Conservation (phyloP, 305 asterid genomes). For the Coffea humblotiana region DNA sequence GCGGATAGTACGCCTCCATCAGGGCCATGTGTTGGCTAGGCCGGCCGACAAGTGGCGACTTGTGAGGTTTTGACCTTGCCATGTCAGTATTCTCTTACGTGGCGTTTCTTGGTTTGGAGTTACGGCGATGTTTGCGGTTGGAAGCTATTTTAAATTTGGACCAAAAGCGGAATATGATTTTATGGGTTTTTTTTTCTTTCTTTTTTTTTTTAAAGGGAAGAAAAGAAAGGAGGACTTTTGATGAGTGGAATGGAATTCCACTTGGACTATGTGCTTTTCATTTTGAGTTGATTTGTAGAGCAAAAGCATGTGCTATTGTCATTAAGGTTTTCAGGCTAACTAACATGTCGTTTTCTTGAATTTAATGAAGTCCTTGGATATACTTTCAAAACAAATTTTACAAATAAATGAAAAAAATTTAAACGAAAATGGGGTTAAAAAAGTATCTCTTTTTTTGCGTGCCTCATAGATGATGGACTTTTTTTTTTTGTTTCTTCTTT, state of each 20-base stretch:
- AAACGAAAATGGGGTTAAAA: not conserved
- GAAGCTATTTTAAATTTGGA: not conserved
- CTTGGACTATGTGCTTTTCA: conserved; percentile 16
- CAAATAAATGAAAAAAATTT: not conserved
- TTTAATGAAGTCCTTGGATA: not conserved
- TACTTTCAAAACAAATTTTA: not conserved
- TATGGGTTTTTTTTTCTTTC: not conserved
- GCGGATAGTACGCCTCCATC: conserved; percentile 23
- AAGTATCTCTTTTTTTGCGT: no score
- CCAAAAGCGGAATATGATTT: not conserved
- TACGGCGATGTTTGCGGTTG: conserved; percentile 24
- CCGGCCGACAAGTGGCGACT: conserved; percentile 14
- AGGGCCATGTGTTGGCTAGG: conserved; percentile 11
- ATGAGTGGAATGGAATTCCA: conserved; percentile 6
- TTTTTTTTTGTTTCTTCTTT: no score
- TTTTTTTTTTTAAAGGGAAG: not conserved
- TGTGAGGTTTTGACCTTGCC: not conserved
- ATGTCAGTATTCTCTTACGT: not conserved
- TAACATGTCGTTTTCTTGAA: conserved; percentile 6
- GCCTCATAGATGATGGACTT: no score
- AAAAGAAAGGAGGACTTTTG: not conserved
- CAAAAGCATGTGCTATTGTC: conserved; percentile 31
- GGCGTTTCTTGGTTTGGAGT: conserved; percentile 2
- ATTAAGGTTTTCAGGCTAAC: not conserved
- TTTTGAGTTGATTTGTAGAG: conserved; percentile 15